Evolutionary conservation across 1,139 yeast genomes (phyloP), one percentile per base, ranked within the genome.

Genomic region (Debaryomyces fabryi): DNA sequence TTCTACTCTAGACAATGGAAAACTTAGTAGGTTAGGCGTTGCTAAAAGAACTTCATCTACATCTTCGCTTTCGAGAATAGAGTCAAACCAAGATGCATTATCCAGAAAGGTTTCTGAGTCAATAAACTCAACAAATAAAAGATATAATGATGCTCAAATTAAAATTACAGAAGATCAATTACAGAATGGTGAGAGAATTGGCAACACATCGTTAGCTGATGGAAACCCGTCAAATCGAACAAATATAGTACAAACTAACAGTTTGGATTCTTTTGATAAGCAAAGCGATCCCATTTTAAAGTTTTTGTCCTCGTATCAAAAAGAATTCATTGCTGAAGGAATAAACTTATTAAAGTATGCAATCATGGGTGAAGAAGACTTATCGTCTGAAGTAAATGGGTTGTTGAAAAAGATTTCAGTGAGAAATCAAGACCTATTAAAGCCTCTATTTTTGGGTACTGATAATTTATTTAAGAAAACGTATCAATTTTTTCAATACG

Each of bases 331-430:
- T 4, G 55, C 49, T 2, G 78, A 73, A 53, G 81, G 80, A 1
- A 59, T 76, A 2, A 64, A 62, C 45, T 58, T 74, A 21, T 62
- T 75, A 37, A 70, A 67, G 40, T 71, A 66, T 56, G 79, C 80
- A 1, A 65, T 76, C 4, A 59, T 71, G 44, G 70, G 68, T 1
- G 68, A 69, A 29, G 79, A 75, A 50, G 69, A 65, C 12, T 53
- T 72, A 23, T 60, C 74, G 0, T 37, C 49, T 1, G 69, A 65
- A 35, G 53, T 70, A 2, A 58, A 55, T 27, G 47, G 44, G 0
- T 54, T 63, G 12, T 53, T 74, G 7, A 58, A 56, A 33, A 59
- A 53, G 13, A 64, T 73, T 6, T 70, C 78, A 0, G 56, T 67
- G 6, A 49, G 61, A 24, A 59, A 71, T 42, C 72, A 75, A 3